These are phyloP conservation scores for Stevia rebaudiana DNA, from an alignment of 140 eudicot species.

Conservation along the genomic window DNA sequence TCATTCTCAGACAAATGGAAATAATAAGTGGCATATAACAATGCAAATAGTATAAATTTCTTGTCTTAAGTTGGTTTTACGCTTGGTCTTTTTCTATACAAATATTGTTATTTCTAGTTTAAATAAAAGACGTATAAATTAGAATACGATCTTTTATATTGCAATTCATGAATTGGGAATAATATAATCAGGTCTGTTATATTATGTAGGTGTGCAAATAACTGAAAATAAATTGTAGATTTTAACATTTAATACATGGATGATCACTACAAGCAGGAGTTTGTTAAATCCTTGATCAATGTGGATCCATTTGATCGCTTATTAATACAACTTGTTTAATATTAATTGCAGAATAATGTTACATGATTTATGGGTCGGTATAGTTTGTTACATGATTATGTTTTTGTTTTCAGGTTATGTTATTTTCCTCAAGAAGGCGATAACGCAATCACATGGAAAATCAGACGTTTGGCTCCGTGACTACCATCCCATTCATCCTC, in stretches of 20 bases:
- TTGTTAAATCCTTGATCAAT: neutral
- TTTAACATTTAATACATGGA: neutral
- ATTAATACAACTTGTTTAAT: neutral
- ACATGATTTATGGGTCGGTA: neutral
- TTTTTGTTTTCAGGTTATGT: constrained; percentile 49
- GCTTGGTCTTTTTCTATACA: too few species aligned
- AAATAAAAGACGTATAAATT: too few species aligned
- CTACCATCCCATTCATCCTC: constrained; percentile 40
- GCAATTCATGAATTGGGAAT: too few species aligned
- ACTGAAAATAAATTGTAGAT: too few species aligned
- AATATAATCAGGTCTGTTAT: too few species aligned
- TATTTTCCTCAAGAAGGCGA: constrained; percentile 49
- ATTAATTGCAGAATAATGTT: neutral
- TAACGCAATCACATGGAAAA: constrained; percentile 50
- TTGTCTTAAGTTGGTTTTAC: too few species aligned
- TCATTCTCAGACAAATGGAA: too few species aligned
- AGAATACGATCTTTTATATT: too few species aligned
- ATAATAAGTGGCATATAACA: too few species aligned
- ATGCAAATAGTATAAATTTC: too few species aligned
- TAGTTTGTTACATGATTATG: neutral
- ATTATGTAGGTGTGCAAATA: too few species aligned
- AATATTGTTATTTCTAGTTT: too few species aligned
- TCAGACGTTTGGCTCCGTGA: constrained; percentile 89
- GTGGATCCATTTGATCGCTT: neutral
- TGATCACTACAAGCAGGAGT: neutral